These are phyloP conservation scores for Graphium sp. DNA, from an alignment of 2,329 filamentous ascomycete genomes.

Conservation along the genomic window DNA sequence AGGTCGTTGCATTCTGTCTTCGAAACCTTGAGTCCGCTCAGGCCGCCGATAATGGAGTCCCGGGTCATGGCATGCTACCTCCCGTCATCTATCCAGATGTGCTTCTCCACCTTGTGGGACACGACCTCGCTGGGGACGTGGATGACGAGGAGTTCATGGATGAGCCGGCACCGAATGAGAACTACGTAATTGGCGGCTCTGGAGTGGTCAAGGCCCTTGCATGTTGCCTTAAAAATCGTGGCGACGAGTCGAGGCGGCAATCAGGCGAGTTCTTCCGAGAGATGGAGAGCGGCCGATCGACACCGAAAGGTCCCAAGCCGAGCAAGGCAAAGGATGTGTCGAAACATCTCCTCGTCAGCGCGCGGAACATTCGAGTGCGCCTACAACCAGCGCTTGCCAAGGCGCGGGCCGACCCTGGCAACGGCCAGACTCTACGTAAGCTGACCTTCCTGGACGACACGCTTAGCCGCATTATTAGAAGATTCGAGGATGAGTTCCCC, in stretches of 20 bases:
- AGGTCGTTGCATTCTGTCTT: constrained; percentile 87
- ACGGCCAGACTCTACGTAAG: constrained; percentile 66
- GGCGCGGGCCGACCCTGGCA: constrained; percentile 48
- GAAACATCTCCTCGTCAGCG: constrained; percentile 72
- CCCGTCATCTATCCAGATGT: constrained; percentile 63
- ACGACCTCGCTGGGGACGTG: constrained; percentile 32
- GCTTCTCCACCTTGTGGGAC: constrained; percentile 71
- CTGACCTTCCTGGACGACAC: constrained; percentile 80
- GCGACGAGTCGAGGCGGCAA: constrained; percentile 38
- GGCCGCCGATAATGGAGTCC: constrained; percentile 7
- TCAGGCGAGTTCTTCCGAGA: constrained; percentile 36
- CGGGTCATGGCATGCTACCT: too few relatives aligned
- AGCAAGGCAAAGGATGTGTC: constrained; percentile 82
- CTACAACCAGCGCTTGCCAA: constrained; percentile 71
- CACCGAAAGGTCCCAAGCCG: constrained; percentile 18
- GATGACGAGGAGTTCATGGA: constrained; percentile 52
- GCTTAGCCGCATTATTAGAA: constrained; percentile 76
- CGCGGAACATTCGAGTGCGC: constrained; percentile 71
- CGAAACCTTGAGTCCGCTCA: constrained; percentile 75
- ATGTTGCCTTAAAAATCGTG: constrained; percentile 72
- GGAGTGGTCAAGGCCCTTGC: constrained; percentile 88
- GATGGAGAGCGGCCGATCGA: constrained; percentile 30
- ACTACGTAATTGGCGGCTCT: constrained; percentile 91
- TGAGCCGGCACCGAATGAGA: constrained; percentile 65
- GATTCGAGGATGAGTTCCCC: constrained; percentile 92